Base-by-base conservation (phyloP, 2,329 filamentous ascomycete genomes). In the Calycina marina region DNA sequence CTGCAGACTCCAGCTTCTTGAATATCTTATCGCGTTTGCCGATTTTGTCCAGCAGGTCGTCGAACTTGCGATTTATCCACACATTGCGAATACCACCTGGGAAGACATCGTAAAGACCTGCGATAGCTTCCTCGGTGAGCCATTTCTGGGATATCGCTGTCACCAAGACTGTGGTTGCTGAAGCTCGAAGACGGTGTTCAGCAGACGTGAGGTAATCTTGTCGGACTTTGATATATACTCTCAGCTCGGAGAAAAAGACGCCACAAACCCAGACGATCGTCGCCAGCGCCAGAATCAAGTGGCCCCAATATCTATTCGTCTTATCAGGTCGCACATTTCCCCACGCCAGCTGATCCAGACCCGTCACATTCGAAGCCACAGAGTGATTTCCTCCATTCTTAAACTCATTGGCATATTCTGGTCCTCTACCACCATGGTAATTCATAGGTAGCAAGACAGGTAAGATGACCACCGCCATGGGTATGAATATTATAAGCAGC, bases 161-260 rank as follows among this genome's bases (percentile, higher is more conserved):
- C 32, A 98, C 85, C 4, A 98, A 66, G 28, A 98, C 88, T 0
- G 90, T 98, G 4, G 88, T 98, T 2, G 90, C 88, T 11, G 88
- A 96, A 12, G 90, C 90, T 28, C 83, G 74, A 12, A 98, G 68
- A 13, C 90, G 81, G 56, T 98, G 90, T 55, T 96, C 83, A 3
- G 90, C 88, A 34, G 85, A 90, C 1, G 90, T 96, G 36, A 98
- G 64, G 48, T 92, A 93, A 33, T 92, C 84, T 55, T 98, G 90
- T 40, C 90, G 80, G 30, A 98, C 70, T 45, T 92, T 85, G 55
- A 96, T 79, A 51, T 93, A 98, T 8, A 85, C 77, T 28, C 76
- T 67, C 31, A 98, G 58, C 50, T 96, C 90, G 40, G 77, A 66
- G 47, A 90, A 94, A 51, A 92, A 82, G 28, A 94, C 76, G 34